These are phyloP conservation scores for Xylaria nigripes DNA, from an alignment of 495 filamentous ascomycete species.

Conservation along the genomic window DNA sequence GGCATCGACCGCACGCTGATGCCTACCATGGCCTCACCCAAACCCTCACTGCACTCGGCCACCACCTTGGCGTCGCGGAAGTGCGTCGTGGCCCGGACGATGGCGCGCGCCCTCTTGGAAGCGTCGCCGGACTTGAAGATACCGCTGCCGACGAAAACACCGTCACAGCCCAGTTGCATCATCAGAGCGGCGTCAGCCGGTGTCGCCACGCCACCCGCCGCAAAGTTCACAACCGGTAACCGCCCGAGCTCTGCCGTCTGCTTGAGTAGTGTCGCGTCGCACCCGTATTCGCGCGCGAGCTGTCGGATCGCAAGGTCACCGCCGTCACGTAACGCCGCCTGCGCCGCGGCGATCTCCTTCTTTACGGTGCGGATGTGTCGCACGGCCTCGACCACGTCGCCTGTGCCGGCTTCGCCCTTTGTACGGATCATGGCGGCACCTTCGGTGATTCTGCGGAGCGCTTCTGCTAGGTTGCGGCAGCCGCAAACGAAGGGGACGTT, in stretches of 20 bases:
- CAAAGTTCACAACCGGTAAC: conserved; percentile 96
- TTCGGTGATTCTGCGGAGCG: conserved; percentile 82
- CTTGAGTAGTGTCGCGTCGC: conserved; percentile 67
- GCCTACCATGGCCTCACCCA: conserved; percentile 95
- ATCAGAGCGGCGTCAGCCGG: conserved; percentile 95
- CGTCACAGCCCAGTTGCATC: conserved; percentile 98
- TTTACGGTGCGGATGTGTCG: conserved; percentile 91
- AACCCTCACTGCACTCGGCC: conserved; percentile 74
- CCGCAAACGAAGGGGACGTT: conserved; percentile 91
- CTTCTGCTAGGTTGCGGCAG: conserved; percentile 91
- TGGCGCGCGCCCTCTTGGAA: conserved; percentile 77
- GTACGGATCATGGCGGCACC: conserved; percentile 98
- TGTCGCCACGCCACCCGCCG: conserved; percentile 92
- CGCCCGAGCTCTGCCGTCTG: conserved; percentile 79
- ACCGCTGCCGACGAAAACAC: conserved; percentile 91
- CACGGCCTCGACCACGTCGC: conserved; percentile 94
- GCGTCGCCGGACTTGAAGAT: conserved; percentile 97
- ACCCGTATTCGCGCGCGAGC: conserved; percentile 75
- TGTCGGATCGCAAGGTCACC: conserved; percentile 59
- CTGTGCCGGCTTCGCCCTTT: conserved; percentile 97
- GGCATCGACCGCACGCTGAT: conserved; percentile 70
- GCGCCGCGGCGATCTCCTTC: conserved; percentile 68
- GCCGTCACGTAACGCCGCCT: conserved; percentile 50
- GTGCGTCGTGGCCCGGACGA: conserved; percentile 89
- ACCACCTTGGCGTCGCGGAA: conserved; percentile 79